Evolutionary conservation across 2,329 filamentous ascomycete species (phyloP), one percentile per base, ranked within the genome.

Genomic region (Didymosphaeria variabile): DNA sequence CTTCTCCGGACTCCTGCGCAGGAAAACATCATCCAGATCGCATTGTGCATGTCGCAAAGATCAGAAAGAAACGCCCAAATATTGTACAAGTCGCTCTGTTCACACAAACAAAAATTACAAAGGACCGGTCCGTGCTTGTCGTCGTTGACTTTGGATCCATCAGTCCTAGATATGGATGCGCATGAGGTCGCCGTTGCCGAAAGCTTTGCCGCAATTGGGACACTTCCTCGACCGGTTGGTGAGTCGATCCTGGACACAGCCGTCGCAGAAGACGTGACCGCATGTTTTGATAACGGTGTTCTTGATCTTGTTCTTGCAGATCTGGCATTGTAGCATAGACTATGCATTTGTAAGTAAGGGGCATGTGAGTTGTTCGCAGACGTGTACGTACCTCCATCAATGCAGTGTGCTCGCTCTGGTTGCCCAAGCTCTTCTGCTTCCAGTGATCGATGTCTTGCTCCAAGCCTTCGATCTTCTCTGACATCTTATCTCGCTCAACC

Each of bases 271-370:
- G 52, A 97, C 87, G 78, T 99, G 95, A 1, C 95, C 95, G 77
- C 95, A 99, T 0, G 92, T 93, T 81, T 95, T 96, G 77, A 99
- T 86, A 10, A 90, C 91, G 0, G 94, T 97, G 74, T 98, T 93
- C 80, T 98, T 98, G 82, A 97, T 94, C 68, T 94, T 92, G 72
- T 88, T 90, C 69, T 93, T 92, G 82, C 96, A 99, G 54, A 98
- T 92, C 12, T 93, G 92, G 82, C 95, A 99, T 55, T 97, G 88
- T 34, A 92, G 90, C 79, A 95, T 86, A 72, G 86, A 59, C 67
- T 70, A 55, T 8, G 31, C 36, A 10, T n/a, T 26, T 12, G 57
- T 66, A 55, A 66, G 62, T 31, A 53, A 19, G 7, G 12, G 5
- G 10, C 10, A 4, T 12, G 15, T 21, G 15, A 23, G 34, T 19